Percentiles rank a stretch among this genome's conserved stretches.
phyloP scores from a whole-genome alignment of 1,284 basidiomycete genomes.

The Heterobasidion irregulare region DNA sequence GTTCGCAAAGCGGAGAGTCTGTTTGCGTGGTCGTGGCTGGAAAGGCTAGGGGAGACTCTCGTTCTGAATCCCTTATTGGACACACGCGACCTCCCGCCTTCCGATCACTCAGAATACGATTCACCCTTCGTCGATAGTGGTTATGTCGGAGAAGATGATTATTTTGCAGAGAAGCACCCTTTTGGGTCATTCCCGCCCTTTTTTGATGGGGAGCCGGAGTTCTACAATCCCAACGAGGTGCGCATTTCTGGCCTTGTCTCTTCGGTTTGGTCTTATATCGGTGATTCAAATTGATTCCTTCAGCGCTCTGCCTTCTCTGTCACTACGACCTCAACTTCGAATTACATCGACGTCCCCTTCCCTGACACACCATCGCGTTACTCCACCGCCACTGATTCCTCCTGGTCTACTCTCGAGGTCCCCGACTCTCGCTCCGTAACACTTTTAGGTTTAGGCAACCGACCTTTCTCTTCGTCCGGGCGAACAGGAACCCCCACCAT shows the following conservation, averaged over 20 bases:
- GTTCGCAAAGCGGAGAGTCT: constrained; percentile 3
- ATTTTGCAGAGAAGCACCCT: neutral
- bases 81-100: neutral
- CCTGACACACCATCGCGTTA: constrained; percentile 12
- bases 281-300: neutral
- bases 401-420: constrained; percentile 12
- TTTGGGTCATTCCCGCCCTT: neutral
- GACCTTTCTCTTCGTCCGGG: constrained; percentile 12
- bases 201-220: neutral
- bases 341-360: constrained; percentile 29
- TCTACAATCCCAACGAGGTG: neutral
- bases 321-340: constrained; percentile 41
- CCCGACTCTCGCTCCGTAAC: constrained; percentile 2
- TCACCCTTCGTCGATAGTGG: constrained; percentile 4
- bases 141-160: neutral
- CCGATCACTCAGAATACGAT: constrained; percentile 10
- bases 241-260: neutral
- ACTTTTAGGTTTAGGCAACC: constrained; percentile 11
- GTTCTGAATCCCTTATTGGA: constrained; percentile 4
- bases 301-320: constrained; percentile 43
- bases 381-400: constrained; percentile 4
- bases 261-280: neutral
- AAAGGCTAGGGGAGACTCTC: constrained; percentile 7
- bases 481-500: constrained; percentile 12
- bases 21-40: constrained; percentile 12